Base-by-base conservation (phyloP, 257 asterid species). In the Penstemon newberryi region DNA sequence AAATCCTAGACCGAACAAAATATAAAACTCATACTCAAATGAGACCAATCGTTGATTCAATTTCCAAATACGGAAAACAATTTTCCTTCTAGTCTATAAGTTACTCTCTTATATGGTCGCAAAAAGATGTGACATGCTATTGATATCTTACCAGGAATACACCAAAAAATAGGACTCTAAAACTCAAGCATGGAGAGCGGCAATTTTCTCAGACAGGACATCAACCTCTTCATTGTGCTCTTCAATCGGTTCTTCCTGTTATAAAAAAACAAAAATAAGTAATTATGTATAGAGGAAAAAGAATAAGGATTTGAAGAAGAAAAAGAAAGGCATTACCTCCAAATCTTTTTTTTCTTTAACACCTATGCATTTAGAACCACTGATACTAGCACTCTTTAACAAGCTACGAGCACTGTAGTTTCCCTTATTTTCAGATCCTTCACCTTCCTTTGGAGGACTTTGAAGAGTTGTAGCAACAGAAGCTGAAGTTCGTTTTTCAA, bases 371-470 rank as follows among this genome's bases (percentile, higher is more conserved):
- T 87, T 87, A 13, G 98, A 92, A 56, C 82, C 98, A 62, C 98
- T 92, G 63, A 89, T 92, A 63, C 96, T 92, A 67, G 96, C 94
- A 66, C 98, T 92, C 86, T 93, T 93, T 76, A 90, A 83, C 87
- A 93, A 82, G 86, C 97, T 84, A 51, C 95, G 96, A 56, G 89
- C 91, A 65, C 87, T 85, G 63, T 73, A 79, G 79, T 82, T 81
- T 61, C 83, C 74, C 64, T 81, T 77, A 56, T 57, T 79, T 64
- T 71, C 87, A 37, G 81, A 65, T 67, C 85, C 87, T 46, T 74
- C 88, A 3, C 78, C 72, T 41, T 79, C 77, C 50, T 79, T 72
- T 58, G 86, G 88, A 66, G 90, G 91, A 57, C 92, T 84, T 59
- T 86, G 81, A 54, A 83, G 84, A 64, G 84, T 80, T 11, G 86